phyloP scores from a whole-genome alignment of 2,329 filamentous ascomycete genomes.

The Alternaria postmessia region DNA sequence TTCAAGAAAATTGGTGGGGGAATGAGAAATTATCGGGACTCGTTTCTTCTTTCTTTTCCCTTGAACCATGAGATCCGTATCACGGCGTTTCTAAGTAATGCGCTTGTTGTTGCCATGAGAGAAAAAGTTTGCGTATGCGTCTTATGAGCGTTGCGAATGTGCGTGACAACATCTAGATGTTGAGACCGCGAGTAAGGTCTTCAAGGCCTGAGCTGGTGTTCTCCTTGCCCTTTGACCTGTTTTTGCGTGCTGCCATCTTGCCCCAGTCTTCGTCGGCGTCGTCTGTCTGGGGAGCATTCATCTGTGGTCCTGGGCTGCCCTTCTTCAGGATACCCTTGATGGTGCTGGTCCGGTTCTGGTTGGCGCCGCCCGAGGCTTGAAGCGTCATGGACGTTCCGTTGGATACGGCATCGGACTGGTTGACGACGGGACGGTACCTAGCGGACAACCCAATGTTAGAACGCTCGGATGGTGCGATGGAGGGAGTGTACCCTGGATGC shows the following conservation, averaged over 20 bases:
- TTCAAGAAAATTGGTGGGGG: constrained; percentile 2
- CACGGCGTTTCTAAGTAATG: constrained; percentile 9
- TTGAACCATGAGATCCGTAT: constrained; percentile 15
- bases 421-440: constrained; percentile 87
- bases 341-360: constrained; percentile 20
- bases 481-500: constrained; percentile 74
- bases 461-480: constrained; percentile 93
- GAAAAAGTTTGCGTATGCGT: constrained; percentile 6
- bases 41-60: constrained; percentile 7
- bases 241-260: constrained; percentile 42
- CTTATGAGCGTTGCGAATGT: constrained; percentile 10
- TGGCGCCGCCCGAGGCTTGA: constrained; percentile 39
- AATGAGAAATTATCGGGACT: constrained; percentile 1
- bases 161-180: constrained; percentile 24
- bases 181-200: constrained; percentile 38
- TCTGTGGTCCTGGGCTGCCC: constrained; percentile 17
- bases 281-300: constrained; percentile 32
- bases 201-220: constrained; percentile 29
- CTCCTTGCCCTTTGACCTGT: constrained; percentile 31
- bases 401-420: constrained; percentile 40
- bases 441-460: constrained; percentile 92
- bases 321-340: constrained; percentile 50
- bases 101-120: constrained; percentile 4
- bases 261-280: constrained; percentile 48
- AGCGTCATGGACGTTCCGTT: constrained; percentile 45